Percentiles rank a stretch among this genome's conserved stretches.
Conservation (phyloP, 2,329 filamentous ascomycete species). For the Cladophialophora immunda region DNA sequence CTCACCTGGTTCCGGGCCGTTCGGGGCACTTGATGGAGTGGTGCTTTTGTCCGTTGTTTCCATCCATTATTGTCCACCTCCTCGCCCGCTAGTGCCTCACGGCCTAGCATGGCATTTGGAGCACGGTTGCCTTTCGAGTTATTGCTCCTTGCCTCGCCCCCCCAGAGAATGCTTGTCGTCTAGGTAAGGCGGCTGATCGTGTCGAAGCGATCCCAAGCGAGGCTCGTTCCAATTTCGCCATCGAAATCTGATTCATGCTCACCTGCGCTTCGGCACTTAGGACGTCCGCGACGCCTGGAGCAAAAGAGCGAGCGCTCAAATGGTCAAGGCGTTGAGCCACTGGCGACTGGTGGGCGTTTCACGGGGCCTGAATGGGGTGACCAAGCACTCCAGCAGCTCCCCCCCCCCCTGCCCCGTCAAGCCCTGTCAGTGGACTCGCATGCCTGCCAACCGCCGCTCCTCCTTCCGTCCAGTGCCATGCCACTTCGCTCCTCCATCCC, state of each 20-base stretch:
- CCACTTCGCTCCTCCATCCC: slow-evolving; percentile 24
- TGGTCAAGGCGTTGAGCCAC: slow-evolving; percentile 25
- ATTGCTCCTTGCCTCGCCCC: slow-evolving; percentile 6
- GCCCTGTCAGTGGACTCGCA: slow-evolving; percentile 25
- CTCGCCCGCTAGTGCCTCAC: slow-evolving; percentile 12
- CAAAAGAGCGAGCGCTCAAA: slow-evolving; percentile 24
- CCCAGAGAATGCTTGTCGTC: slow-evolving; percentile 34
- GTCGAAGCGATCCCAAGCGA: slow-evolving; percentile 41
- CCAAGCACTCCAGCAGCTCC: slow-evolving; percentile 20
- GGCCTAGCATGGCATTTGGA: slow-evolving; percentile 12
- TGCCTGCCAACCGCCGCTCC: slow-evolving; percentile 19
- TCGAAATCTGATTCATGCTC: slow-evolving; percentile 36
- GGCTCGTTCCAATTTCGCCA: slow-evolving; percentile 41
- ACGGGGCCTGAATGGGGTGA: slow-evolving; percentile 34
- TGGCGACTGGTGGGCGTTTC: slow-evolving; percentile 33
- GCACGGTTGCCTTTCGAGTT: background rate
- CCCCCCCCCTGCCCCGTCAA: slow-evolving; percentile 14
- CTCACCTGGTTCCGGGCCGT: slow-evolving; percentile 14
- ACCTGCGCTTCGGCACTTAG: slow-evolving; percentile 39
- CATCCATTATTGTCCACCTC: slow-evolving; percentile 11
- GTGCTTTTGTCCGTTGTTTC: slow-evolving; percentile 12
- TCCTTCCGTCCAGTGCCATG: slow-evolving; percentile 24
- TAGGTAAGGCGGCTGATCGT: slow-evolving; percentile 40
- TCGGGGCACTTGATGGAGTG: slow-evolving; percentile 18
- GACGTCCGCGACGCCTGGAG: slow-evolving; percentile 36